A percentile compares a stretch with the other conserved stretches of the same genome.
These are phyloP conservation scores for Amanita pseudoporphyria DNA, from an alignment of 768 basidiomycete species.

Conservation along the genomic window DNA sequence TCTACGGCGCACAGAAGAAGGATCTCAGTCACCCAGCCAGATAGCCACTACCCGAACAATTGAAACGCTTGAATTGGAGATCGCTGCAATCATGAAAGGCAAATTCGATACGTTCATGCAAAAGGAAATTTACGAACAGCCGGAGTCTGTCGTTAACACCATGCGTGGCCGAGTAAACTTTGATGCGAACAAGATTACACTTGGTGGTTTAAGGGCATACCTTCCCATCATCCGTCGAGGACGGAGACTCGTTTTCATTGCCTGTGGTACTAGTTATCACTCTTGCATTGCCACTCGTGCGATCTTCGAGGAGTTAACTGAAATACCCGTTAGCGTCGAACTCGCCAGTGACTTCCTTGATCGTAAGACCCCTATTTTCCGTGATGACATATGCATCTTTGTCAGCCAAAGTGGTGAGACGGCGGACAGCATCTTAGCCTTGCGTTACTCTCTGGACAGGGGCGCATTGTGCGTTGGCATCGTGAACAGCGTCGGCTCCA, in stretches of 20 bases:
- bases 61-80: conserved; percentile 96
- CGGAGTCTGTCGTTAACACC: conserved; percentile 98
- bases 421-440: conserved; percentile 92
- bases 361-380: conserved; percentile 98
- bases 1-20: conserved; percentile 81
- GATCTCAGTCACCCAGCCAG: conserved; percentile 46
- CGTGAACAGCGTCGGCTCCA: conserved; percentile 97
- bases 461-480: conserved; percentile 96
- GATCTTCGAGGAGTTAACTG: conserved; percentile 97
- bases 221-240: conserved; percentile 93
- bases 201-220: conserved; percentile 93
- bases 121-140: conserved; percentile 99
- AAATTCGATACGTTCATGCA: conserved; percentile 99
- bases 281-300: conserved; percentile 94
- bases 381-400: conserved; percentile 96
- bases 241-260: conserved; percentile 90
- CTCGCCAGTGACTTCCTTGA: conserved; percentile 98
- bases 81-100: conserved; percentile 99
- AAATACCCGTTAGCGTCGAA: conserved; percentile 96
- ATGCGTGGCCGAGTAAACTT: conserved; percentile 99
- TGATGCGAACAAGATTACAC: conserved; percentile 81
- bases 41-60: conserved; percentile 80
- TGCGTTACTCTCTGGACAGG: conserved; percentile 94
- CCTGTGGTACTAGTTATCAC: conserved; percentile 99
- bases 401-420: conserved; percentile 98